Evolutionary conservation across 176 grass and related monocot species (phyloP), one percentile per base, ranked within the genome.

Genomic region (Avena insularis): DNA sequence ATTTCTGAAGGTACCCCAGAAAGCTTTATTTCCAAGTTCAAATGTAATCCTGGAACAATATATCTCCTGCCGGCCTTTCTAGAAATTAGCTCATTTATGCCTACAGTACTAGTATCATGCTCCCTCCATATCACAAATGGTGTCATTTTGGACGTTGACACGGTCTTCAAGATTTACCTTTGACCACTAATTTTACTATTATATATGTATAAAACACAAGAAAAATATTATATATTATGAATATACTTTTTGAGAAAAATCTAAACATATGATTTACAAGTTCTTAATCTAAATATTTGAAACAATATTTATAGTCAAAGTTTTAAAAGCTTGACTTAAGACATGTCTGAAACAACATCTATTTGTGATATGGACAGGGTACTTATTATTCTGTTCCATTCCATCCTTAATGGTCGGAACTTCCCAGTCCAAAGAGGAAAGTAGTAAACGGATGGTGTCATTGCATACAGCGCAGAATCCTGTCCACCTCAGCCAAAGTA

Each of bases 1-100:
- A 56, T 94, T 98, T 84, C 86, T 98, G 65, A 95, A 98, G 90
- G 96, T 98, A 93, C 5, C 47, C 47, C 20, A 45, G 74, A 71
- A 53, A 19, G 63, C 51, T 81, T 61, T 31, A 20, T 55, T 84
- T 81, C 40, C 35, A 4, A 59, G 53, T 80, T 47, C 29, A 77
- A 33, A 77, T 77, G 54, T 72, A 88, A 87, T 55, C 5, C 9
- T 78, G 57, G 20, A 69, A 50, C 21, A 81, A 51, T 62, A 56
- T 78, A 33, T 71, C 46, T 55, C 79, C 25, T 58, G 70, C 75
- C 7, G 12, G 12, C 61, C 83, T 77, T 75, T 90, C 8, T 57
- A 46, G 33, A 65, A 8, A 67, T 4, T 79, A 56, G 35, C 43
- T 57, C 6, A 48, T 38, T 79, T 64, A 59, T 80, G 36, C 70